Evolutionary conservation across 805 yeast genomes (phyloP), one percentile per base, ranked within the genome.

Genomic region (Priceomyces melissophilus): DNA sequence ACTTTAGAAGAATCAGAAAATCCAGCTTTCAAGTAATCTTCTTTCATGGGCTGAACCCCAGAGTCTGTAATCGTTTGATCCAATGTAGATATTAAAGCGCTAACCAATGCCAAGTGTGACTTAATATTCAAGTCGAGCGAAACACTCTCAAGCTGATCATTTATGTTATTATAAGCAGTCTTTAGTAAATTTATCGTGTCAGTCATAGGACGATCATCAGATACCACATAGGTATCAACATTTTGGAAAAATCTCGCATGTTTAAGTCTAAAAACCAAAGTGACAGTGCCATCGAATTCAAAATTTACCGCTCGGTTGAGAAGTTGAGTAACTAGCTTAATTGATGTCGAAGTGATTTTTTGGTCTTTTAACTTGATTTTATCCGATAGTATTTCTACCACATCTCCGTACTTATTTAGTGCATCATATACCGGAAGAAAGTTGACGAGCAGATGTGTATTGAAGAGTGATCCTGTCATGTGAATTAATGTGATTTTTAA

Each of bases 21-120:
- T 1, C 79, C 79, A 10, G 77, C 75, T 44, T 64, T 70, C 9
- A 62, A 54, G 39, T 65, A 74, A 40, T 73, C 78, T 38, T 69
- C 72, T 3, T 63, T 47, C 10, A 71, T 60, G 3, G 75, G 71
- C 10, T 64, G 63, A 6, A 68, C 59, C 23, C 73, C 75, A 43
- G 61, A 60, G 45, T 69, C 76, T 47, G 67, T 65, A 37, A 72
- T 51, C 2, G 71, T 58, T 11, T 61, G 61, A 39, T 69, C 71
- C 44, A 73, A 60, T 34, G 56, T 60, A 3, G 60, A 54, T 17
- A 71, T 60, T 32, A 74, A 57, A 43, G 69, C 68, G 36, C 58
- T 59, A 40, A 73, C 53, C 64, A 74, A 57, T 10, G 56, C 59
- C 41, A 63, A 67, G 45, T 73, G 78, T 4, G 67, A 55, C 35